These are phyloP conservation scores for Akanthomyces uredinophilus DNA, from an alignment of 2,329 filamentous ascomycete genomes.

Conservation along the genomic window DNA sequence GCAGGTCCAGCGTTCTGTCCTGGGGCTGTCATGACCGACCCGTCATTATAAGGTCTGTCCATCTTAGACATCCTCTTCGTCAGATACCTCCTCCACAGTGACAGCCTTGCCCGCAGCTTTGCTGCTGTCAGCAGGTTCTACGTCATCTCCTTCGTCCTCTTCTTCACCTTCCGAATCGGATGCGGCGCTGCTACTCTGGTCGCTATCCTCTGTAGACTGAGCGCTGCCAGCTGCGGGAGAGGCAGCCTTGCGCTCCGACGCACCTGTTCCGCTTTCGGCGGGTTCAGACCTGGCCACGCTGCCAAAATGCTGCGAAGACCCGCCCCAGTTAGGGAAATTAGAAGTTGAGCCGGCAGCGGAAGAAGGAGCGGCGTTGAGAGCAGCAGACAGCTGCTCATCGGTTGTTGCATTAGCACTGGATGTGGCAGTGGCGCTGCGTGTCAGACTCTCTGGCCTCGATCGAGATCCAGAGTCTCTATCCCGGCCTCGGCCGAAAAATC, in stretches of 20 bases:
- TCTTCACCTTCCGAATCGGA: conserved; percentile 11
- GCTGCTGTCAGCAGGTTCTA: background rate
- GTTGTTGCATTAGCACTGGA: background rate
- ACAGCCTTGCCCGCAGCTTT: conserved; percentile 43
- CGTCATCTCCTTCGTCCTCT: conserved; percentile 17
- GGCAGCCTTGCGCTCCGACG: conserved; percentile 1
- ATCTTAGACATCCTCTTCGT: conserved; percentile 34
- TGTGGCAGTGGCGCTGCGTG: conserved; percentile 5
- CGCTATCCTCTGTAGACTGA: background rate
- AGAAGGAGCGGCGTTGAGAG: conserved; percentile 44
- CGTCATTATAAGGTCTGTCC: background rate
- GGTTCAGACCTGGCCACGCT: conserved; percentile 22
- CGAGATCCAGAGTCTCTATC: conserved; percentile 15
- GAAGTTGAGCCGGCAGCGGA: conserved; percentile 44
- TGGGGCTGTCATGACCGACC: background rate
- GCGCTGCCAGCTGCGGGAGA: background rate
- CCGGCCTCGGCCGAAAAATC: background rate
- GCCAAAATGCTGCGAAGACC: conserved; percentile 43
- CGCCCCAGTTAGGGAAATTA: conserved; percentile 45
- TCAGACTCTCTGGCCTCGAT: background rate
- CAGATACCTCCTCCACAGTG: conserved; percentile 41
- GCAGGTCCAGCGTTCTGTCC: background rate
- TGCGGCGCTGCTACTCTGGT: background rate
- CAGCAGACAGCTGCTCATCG: conserved; percentile 15
- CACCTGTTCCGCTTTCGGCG: background rate